Evolutionary conservation across 2,329 filamentous ascomycete genomes (phyloP).

Genomic region (Thielaviopsis cerberus): DNA sequence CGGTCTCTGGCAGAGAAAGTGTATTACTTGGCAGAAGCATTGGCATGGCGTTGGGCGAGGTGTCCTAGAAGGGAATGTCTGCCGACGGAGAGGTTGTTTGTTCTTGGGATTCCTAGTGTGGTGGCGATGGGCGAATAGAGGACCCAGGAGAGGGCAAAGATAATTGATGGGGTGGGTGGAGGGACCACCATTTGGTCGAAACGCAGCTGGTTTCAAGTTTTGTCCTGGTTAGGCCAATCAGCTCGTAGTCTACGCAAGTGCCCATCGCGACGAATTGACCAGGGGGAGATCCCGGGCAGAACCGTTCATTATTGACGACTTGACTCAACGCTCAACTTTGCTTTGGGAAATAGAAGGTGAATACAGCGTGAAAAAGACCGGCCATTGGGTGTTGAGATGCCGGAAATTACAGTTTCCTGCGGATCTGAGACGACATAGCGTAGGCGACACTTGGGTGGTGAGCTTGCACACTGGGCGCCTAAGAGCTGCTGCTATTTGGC

Average conservation of each 20-base stretch:
- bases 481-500: not conserved
- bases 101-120: not conserved
- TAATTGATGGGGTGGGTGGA: not conserved
- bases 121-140: not conserved
- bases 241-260: not conserved
- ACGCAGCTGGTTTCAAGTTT: conserved; percentile 16
- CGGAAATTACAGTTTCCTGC: not conserved
- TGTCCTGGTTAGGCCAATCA: conserved; percentile 13
- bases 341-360: not conserved
- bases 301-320: too few relatives aligned
- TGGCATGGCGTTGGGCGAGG: too few relatives aligned
- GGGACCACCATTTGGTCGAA: conserved; percentile 12
- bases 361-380: not conserved
- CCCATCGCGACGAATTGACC: not conserved
- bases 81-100: not conserved
- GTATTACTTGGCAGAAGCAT: not conserved
- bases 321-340: too few relatives aligned
- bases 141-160: not conserved
- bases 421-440: not conserved
- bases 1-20: not conserved
- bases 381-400: not conserved
- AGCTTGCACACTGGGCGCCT: not conserved
- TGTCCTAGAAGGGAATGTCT: not conserved
- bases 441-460: not conserved
- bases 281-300: not conserved